Evolutionary conservation across 108 stramenopile species (phyloP), one percentile per base, ranked within the genome.

Genomic region (Asterionellopsis glacialis): DNA sequence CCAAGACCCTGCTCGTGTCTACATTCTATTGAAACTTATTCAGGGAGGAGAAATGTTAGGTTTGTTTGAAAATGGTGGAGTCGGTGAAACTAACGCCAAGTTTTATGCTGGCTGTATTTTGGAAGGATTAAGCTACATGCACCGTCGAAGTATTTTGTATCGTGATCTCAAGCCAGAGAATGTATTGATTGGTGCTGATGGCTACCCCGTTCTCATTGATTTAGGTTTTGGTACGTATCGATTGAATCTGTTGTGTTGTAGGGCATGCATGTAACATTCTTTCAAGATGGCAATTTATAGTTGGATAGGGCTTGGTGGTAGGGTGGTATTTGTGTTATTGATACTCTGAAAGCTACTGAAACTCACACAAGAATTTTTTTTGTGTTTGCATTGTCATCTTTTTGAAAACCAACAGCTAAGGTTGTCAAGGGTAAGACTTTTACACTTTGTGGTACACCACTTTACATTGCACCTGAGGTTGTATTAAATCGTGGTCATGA

Each of bases 371-470:
- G n/a, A n/a, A n/a, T n/a, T n/a, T n/a, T n/a, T n/a, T n/a, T n/a
- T n/a, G n/a, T n/a, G n/a, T n/a, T n/a, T n/a, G n/a, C n/a, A n/a
- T n/a, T n/a, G n/a, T n/a, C n/a, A n/a, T n/a, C 39, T 76, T 75
- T 41, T 3, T 13, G 3, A n/a, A 16, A 25, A 14, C 16, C 61
- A 18, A 48, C 55, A 68, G 73, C 68, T 69, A 67, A 77, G 38
- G 89, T 87, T 21, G 84, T 86, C 25, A 55, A 57, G 13, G 75
- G 71, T 56, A 95, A 91, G 80, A 95, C 95, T 10, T 96, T 86
- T 75, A 98, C 98, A 0, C 82, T 98, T 22, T 98, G 98, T 65
- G 98, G 98, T 15, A 97, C 98, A 2, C 96, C 96, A 7, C 84
- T 82, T 26, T 91, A 87, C 68, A 70, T 95, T 15, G 90, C 90